Evolutionary conservation across 805 yeast species (phyloP).

Genomic region (Suhomyces xylopsoci): DNA sequence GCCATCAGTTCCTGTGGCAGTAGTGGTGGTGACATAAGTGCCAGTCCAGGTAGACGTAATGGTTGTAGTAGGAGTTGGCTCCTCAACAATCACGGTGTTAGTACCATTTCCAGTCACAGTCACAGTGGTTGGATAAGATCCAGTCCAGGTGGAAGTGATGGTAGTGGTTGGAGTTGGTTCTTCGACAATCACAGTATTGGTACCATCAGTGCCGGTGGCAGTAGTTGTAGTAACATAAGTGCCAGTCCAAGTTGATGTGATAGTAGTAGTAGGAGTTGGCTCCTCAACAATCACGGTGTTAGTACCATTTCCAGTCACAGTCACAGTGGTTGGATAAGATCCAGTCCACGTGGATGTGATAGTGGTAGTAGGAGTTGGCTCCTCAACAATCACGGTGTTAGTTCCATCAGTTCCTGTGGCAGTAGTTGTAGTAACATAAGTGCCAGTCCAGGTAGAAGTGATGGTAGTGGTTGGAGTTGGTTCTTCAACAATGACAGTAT

Average conservation of each 20-base stretch:
- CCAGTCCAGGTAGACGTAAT: constrained; percentile 10
- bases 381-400: constrained; percentile 7
- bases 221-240: not conserved
- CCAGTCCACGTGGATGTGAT: constrained; percentile 9
- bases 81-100: constrained; percentile 10
- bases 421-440: constrained; percentile 6
- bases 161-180: constrained; percentile 16
- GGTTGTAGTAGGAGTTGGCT: constrained; percentile 12
- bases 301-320: constrained; percentile 4
- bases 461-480: constrained; percentile 15
- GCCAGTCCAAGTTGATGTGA: not conserved
- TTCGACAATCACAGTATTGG: constrained; percentile 10
- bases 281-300: not conserved
- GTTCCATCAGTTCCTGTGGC: constrained; percentile 4
- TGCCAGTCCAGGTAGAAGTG: constrained; percentile 15
- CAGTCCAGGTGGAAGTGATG: constrained; percentile 14
- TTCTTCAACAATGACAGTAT: constrained; percentile 10
- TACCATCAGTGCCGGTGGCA: constrained; percentile 7
- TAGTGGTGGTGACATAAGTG: not conserved
- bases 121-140: constrained; percentile 6
- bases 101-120: constrained; percentile 7
- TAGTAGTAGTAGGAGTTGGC: not conserved
- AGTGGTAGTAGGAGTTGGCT: constrained; percentile 11
- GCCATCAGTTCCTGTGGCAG: constrained; percentile 7
- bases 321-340: not conserved